Conservation (phyloP, 352 stramenopile species). For the Pythium coloratum region DNA sequence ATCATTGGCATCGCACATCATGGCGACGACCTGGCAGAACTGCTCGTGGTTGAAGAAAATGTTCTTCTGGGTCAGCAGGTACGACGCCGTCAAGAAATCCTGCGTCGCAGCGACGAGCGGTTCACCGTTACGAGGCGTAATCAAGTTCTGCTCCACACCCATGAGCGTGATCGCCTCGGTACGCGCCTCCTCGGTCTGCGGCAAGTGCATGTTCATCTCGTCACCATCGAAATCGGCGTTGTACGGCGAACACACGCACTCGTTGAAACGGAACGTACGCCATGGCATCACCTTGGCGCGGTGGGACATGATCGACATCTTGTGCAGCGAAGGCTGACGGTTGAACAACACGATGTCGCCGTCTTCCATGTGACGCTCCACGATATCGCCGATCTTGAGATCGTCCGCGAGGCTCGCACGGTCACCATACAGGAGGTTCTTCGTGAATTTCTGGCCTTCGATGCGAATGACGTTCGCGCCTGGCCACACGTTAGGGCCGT, state of each 20-base stretch:
- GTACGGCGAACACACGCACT: conserved; percentile 99
- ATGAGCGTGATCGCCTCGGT: conserved; percentile 97
- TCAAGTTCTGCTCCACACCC: conserved; percentile 97
- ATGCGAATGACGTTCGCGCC: conserved; percentile 94
- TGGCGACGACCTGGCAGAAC: conserved; percentile 95
- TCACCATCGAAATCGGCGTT: conserved; percentile 99
- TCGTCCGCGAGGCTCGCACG: conserved; percentile 91
- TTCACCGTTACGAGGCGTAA: conserved; percentile 98
- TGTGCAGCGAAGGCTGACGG: conserved; percentile 99
- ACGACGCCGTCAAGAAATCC: conserved; percentile 99
- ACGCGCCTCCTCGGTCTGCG: conserved; percentile 98
- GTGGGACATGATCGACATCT: conserved; percentile 99
- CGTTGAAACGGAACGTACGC: conserved; percentile 99
- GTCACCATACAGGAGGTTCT: conserved; percentile 95
- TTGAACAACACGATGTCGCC: conserved; percentile 99
- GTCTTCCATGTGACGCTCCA: conserved; percentile 99
- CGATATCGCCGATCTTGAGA: conserved; percentile 97
- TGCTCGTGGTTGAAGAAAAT: conserved; percentile 97
- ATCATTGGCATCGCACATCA: conserved; percentile 95
- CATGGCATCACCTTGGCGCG: conserved; percentile 94
- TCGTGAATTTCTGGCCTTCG: conserved; percentile 85
- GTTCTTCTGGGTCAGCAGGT: conserved; percentile 98
- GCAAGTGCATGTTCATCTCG: conserved; percentile 99
- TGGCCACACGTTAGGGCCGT: conserved; percentile 95
- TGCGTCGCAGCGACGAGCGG: conserved; percentile 97